These are phyloP conservation scores for Mrakia blollopis DNA, from an alignment of 768 basidiomycete genomes.

Conservation along the genomic window DNA sequence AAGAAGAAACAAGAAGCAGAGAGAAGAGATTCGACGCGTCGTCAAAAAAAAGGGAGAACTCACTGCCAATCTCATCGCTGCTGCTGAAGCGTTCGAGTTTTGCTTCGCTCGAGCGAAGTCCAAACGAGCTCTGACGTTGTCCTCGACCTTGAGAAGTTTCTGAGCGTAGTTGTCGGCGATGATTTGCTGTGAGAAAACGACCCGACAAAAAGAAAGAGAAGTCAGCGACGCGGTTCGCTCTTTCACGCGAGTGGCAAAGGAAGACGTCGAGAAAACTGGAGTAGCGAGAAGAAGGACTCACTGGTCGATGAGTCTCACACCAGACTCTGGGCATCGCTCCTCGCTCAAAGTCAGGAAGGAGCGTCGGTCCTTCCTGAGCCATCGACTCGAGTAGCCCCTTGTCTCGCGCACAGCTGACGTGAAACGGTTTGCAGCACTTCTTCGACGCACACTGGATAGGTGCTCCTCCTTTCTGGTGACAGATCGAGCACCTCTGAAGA, in stretches of 20 bases:
- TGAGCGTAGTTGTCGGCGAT: neutral
- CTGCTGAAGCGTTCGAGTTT: neutral
- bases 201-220: neutral
- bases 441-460: neutral
- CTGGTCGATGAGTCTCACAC: neutral
- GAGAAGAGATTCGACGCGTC: neutral
- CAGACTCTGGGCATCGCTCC: neutral
- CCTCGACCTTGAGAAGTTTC: neutral
- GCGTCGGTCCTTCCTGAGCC: conserved; percentile 6
- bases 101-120: neutral
- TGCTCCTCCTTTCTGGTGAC: neutral
- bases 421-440: conserved; percentile 10
- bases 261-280: neutral
- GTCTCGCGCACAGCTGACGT: conserved; percentile 4
- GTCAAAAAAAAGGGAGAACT: neutral
- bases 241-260: neutral
- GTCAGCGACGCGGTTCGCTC: neutral
- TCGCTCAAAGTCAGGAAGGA: neutral
- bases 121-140: neutral
- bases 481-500: neutral
- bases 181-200: neutral
- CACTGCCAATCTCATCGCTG: neutral
- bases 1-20: neutral
- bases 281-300: neutral
- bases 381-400: neutral